Evolutionary conservation across 2,329 filamentous ascomycete species (phyloP), one percentile per base, ranked within the genome.

Genomic region (Daldinia sp.): DNA sequence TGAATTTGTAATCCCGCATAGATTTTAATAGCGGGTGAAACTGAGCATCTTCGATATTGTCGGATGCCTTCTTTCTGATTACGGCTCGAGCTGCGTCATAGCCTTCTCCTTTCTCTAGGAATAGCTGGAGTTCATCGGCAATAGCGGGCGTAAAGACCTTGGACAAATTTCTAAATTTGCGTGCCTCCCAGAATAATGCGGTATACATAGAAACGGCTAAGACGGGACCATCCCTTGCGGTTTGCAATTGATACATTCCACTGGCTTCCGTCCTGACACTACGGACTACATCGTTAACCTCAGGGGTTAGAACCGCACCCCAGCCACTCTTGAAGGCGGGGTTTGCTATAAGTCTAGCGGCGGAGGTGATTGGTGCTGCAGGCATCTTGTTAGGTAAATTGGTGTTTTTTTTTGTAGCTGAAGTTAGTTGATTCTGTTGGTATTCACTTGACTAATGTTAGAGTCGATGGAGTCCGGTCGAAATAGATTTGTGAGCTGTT

Each of bases 121-220:
- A 77, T 2, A 77, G 68, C 4, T 68, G 63, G 12, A 74, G 23
- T 39, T 70, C 62, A 10, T 72, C 63, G 18, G 75, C 71, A 15
- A 71, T 13, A 0, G 70, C 53, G 0, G 75, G 75, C 1, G 71
- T 76, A 0, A 72, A 75, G 26, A 77, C 48, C 4, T 73, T 59
- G 0, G 1, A 1, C 7, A 41, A 63, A 4, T 72, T 33, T 2
- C 4, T 2, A 2, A 75, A 56, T 23, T 74, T 69, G 13, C 72
- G 64, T 28, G 73, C 74, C 56, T 76, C 75, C 74, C 74, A 76
- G 57, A 76, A 75, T 5, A 77, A 10, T 2, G 68, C 74, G 3
- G 74, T 67, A 2, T 72, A 63, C 0, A 77, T 50, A 4, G 69
- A 70, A 7, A 60, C 55, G 0, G 59, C 5, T 1, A 70, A 66